These are phyloP conservation scores for Diplodia scrobiculata DNA, from an alignment of 2,329 filamentous ascomycete species.

Conservation along the genomic window DNA sequence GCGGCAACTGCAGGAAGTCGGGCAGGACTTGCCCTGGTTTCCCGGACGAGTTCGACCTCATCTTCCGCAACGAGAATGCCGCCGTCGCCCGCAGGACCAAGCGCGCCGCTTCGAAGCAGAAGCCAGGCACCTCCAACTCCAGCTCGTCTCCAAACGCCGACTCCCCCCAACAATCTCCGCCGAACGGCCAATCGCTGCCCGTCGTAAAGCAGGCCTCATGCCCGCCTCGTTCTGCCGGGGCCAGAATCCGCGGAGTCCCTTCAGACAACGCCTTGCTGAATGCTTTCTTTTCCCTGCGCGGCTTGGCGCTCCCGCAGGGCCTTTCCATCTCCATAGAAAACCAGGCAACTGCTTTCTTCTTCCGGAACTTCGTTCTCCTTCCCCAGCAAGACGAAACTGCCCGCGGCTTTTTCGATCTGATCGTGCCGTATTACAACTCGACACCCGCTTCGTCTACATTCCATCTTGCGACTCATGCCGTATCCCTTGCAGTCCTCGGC, in stretches of 20 bases:
- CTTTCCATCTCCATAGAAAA: slow-evolving; percentile 41
- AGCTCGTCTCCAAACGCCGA: slow-evolving; percentile 10
- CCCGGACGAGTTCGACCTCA: slow-evolving; percentile 70
- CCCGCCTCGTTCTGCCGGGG: background rate
- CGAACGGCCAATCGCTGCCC: background rate
- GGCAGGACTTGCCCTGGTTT: slow-evolving; percentile 67
- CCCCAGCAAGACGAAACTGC: slow-evolving; percentile 44
- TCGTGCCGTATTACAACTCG: slow-evolving; percentile 45
- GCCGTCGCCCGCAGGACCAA: slow-evolving; percentile 65
- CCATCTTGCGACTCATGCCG: slow-evolving; percentile 46
- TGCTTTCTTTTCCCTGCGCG: slow-evolving; percentile 2
- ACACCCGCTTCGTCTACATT: slow-evolving; percentile 42
- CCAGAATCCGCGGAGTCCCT: background rate
- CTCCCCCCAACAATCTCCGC: background rate
- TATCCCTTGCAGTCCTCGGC: slow-evolving; percentile 44
- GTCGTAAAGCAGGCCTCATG: background rate
- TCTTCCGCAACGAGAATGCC: slow-evolving; percentile 72
- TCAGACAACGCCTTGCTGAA: background rate
- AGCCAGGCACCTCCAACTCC: background rate
- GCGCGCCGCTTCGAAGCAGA: slow-evolving; percentile 18
- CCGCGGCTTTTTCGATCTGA: slow-evolving; percentile 45
- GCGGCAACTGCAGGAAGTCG: slow-evolving; percentile 66
- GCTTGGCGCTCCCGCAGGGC: background rate
- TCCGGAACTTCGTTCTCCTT: slow-evolving; percentile 46
- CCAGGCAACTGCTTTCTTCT: slow-evolving; percentile 48